Evolutionary conservation across 495 filamentous ascomycete genomes (phyloP), one percentile per base, ranked within the genome.

Genomic region (Lichenothelia convexa): DNA sequence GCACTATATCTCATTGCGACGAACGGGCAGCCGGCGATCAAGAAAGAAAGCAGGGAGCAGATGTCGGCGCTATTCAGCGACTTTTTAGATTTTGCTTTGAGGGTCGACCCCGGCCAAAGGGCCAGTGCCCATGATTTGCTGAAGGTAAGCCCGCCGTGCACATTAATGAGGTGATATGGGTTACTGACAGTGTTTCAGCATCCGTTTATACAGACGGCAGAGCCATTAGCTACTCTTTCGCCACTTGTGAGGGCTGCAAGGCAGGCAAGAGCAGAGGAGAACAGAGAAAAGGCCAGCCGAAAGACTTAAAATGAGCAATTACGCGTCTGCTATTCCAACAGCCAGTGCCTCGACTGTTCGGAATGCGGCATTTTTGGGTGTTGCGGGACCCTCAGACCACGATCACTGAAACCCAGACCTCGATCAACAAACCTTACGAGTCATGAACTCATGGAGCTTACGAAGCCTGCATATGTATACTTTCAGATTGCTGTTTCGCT

Each of bases 1-100:
- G 89, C 89, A 3, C 67, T 97, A 19, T 97, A 87, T 62, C 57
- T 97, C 44, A 97, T 97, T 56, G 91, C 89, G 31, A 95, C 91
- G 16, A 93, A 93, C 49, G 89, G 89, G 22, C 95, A 91, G 4
- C 89, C 89, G 4, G 67, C 76, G 22, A 86, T 97, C 61, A 95
- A 95, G 58, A 84, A 94, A 42, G 83, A 92, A 54, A n/a, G n/a
- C n/a, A n/a, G n/a, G n/a, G 70, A 86, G 24, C 72, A 73, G 19
- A 52, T 97, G 40, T 80, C 80, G 13, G 63, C 69, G 1, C 68
- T 81, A 7, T 93, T 97, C 63, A 68, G 71, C 41, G 84, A 93
- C 51, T 97, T 94, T 58, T 60, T 97, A 41, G 70, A 79, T 41
- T 76, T 87, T 54, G 84, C 86, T 2, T 63, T 97, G 30, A 89